Evolutionary conservation across 805 yeast genomes (phyloP).

Genomic region (Hanseniaspora singularis): DNA sequence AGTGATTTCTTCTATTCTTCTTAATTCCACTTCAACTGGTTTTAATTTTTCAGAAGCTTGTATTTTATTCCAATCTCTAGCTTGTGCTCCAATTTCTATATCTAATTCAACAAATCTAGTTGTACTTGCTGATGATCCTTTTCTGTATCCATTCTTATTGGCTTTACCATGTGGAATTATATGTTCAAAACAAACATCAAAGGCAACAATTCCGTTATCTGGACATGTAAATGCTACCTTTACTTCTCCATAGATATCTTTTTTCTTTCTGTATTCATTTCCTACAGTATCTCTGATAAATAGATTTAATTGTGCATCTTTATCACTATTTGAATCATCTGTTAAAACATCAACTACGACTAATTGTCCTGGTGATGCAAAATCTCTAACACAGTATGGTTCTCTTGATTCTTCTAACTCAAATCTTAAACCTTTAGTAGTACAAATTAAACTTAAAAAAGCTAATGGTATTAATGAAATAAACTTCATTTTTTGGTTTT

Average conservation of each 20-base stretch:
- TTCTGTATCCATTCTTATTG: slow-evolving; percentile 31
- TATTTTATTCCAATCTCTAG: slow-evolving; percentile 93
- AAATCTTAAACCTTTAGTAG: slow-evolving; percentile 34
- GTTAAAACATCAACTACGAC: slow-evolving; percentile 76
- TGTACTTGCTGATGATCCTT: neutral
- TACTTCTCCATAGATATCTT: slow-evolving; percentile 59
- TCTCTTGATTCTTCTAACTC: slow-evolving; percentile 41
- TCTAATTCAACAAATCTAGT: slow-evolving; percentile 75
- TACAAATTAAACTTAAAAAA: neutral
- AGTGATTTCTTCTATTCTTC: slow-evolving; percentile 74
- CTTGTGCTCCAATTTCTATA: slow-evolving; percentile 90
- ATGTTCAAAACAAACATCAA: slow-evolving; percentile 87
- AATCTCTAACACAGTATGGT: slow-evolving; percentile 86
- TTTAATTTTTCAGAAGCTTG: slow-evolving; percentile 87
- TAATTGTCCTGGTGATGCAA: slow-evolving; percentile 68
- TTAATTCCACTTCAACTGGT: slow-evolving; percentile 83
- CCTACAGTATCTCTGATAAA: slow-evolving; percentile 66
- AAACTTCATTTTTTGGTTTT: neutral
- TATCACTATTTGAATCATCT: slow-evolving; percentile 56
- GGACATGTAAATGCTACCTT: slow-evolving; percentile 78
- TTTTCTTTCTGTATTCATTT: slow-evolving; percentile 69
- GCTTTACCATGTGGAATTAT: slow-evolving; percentile 21
- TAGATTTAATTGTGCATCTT: slow-evolving; percentile 72
- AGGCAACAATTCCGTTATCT: slow-evolving; percentile 49
- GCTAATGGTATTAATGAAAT: neutral